A percentile compares a stretch with the other conserved stretches of the same genome.
Evolutionary conservation across 306 rosid genomes (phyloP).

Genomic region (Nissolia schottii): DNA sequence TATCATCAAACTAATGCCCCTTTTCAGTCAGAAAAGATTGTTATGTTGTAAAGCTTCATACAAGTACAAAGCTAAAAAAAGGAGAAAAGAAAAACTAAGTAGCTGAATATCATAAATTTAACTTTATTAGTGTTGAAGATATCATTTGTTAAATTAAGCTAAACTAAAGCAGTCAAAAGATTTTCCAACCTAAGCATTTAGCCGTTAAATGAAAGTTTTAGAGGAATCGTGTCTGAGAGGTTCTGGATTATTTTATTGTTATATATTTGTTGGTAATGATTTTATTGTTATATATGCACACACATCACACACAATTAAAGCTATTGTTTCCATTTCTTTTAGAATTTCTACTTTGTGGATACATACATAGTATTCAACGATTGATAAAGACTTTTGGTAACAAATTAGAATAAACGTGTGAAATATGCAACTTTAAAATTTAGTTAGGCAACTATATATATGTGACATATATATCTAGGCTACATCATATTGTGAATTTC

Average conservation of each 20-base stretch:
- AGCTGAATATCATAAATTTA: background rate
- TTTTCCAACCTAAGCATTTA: background rate
- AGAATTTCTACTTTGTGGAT: background rate
- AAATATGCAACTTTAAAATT: background rate
- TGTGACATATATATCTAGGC: too few relatives aligned
- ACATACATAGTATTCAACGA: background rate
- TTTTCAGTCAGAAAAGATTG: background rate
- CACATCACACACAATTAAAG: too few relatives aligned
- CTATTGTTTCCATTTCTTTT: background rate
- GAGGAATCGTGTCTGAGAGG: background rate
- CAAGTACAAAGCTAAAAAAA: background rate
- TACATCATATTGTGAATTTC: too few relatives aligned
- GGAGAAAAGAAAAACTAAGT: too few relatives aligned
- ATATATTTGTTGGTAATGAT: too few relatives aligned
- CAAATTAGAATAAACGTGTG: background rate
- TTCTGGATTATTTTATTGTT: too few relatives aligned
- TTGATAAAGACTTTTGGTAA: background rate
- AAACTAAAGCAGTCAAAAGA: background rate
- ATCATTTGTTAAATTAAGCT: background rate
- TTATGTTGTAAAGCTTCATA: background rate
- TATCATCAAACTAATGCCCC: background rate
- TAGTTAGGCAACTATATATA: too few relatives aligned
- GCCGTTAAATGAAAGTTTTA: background rate
- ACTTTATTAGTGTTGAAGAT: background rate
- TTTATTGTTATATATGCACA: too few relatives aligned